Evolutionary conservation across 805 yeast species (phyloP), one percentile per base, ranked within the genome.

Genomic region (Saccharomycopsis malanga): DNA sequence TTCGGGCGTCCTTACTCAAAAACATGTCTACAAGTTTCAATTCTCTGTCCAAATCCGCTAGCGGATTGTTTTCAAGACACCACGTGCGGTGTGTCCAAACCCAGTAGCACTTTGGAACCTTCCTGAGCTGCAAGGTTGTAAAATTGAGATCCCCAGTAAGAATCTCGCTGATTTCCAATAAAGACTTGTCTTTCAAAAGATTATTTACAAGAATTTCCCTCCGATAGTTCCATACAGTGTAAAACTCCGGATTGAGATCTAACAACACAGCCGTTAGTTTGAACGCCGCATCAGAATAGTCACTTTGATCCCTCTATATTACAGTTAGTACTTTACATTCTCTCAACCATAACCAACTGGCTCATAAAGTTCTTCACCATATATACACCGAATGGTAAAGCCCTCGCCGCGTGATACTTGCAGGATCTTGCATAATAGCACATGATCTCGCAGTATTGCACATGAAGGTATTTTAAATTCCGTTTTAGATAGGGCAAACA

Each of bases 41-140:
- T 61, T 93, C 98, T 27, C 58, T 60, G n/a, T 68, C 61, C 93
- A 94, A 87, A 45, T 81, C 65, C 9, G 82, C 76, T 0, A 58
- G 56, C 1, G 72, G 69, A 29, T 76, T 74, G 17, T 68, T 60
- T 30, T 75, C 71, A 34, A 91, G 63, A 38, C 84, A 74, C 98
- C 98, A 93, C 9, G 75, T 66, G 32, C 98, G 70, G 61, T 93
- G 97, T 56, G 81, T 84, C 97, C 98, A 93, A 10, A 93, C 81
- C 96, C 98, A 93, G 60, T 93, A 93, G 35, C 89, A 87, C 61
- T 93, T 93, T 1, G 98, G 98, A 54, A 65, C 81, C 47, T 70
- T 64, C 46, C 74, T 75, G 56, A 93, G 64, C 54, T 79, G 75
- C 0, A 61, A 63, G 66, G 81, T 69, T 1, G 80, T 71, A 58